Conservation (phyloP, 306 rosid species). For the Acmispon strigosus region DNA sequence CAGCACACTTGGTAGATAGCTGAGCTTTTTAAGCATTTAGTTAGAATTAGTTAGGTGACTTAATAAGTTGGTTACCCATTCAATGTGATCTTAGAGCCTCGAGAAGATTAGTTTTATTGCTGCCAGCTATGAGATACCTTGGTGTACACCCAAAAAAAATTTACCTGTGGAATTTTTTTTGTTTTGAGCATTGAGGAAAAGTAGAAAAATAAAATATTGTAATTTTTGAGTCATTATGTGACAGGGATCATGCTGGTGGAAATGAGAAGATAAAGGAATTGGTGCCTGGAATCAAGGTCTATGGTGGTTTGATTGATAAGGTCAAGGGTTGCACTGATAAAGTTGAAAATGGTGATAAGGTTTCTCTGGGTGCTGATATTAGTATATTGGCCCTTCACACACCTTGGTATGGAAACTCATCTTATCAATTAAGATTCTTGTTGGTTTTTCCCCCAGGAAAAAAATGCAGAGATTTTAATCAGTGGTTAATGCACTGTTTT, state of each 20-base stretch:
- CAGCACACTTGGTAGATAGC: no score
- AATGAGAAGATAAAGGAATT: constrained; percentile 73
- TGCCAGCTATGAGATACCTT: no score
- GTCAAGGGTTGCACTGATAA: constrained; percentile 80
- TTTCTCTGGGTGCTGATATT: constrained; percentile 65
- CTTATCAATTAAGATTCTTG: neutral
- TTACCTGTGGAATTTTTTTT: no score
- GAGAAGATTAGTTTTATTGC: no score
- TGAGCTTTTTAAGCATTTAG: no score
- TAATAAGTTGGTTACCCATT: no score
- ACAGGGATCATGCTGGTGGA: constrained; percentile 92
- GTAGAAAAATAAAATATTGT: no score
- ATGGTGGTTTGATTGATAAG: constrained; percentile 82
- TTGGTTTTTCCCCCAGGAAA: neutral
- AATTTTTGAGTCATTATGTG: neutral
- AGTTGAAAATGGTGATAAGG: constrained; percentile 82
- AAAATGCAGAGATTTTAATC: neutral
- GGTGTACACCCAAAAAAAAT: no score
- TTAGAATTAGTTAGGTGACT: no score
- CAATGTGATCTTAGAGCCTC: no score
- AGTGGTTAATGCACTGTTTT: neutral
- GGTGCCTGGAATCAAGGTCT: constrained; percentile 80
- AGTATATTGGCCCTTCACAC: constrained; percentile 70
- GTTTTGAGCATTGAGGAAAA: no score
- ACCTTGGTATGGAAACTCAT: constrained; percentile 56